Evolutionary conservation across 192 early-diverging fungal genomes (phyloP).

Genomic region (Phlyctochytrium arcticum): DNA sequence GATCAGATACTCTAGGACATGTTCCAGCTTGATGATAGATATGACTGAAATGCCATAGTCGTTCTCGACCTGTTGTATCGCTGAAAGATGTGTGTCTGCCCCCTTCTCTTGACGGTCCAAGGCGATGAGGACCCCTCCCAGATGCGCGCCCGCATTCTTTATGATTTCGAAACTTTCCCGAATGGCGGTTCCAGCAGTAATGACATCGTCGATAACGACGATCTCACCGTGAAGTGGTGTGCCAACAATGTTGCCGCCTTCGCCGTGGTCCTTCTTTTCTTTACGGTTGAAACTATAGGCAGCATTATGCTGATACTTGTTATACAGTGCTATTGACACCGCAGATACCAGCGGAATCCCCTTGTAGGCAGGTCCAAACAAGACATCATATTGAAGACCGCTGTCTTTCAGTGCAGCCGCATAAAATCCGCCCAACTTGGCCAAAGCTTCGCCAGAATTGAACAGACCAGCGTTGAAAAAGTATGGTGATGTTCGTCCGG

Average conservation of each 20-base stretch:
- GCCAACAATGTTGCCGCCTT: constrained; percentile 95
- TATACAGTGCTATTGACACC: constrained; percentile 72
- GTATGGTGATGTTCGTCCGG: constrained; percentile 93
- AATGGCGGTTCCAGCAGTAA: constrained; percentile 99
- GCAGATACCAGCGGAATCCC: constrained; percentile 90
- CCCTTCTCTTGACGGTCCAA: constrained; percentile 88
- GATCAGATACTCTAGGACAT: constrained; percentile 85
- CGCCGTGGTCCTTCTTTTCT: constrained; percentile 98
- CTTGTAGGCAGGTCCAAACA: constrained; percentile 99
- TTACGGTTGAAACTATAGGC: constrained; percentile 97
- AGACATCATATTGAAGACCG: constrained; percentile 70
- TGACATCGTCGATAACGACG: constrained; percentile 95
- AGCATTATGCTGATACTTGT: constrained; percentile 54
- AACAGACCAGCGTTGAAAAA: constrained; percentile 98
- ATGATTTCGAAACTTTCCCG: constrained; percentile 85
- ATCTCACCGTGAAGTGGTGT: constrained; percentile 65
- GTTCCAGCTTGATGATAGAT: constrained; percentile 79
- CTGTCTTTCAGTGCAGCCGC: constrained; percentile 77
- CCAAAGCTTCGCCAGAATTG: constrained; percentile 80
- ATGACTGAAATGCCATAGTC: constrained; percentile 77
- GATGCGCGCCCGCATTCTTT: constrained; percentile 58
- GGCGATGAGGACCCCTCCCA: constrained; percentile 85
- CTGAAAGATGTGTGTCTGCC: constrained; percentile 63
- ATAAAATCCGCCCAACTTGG: constrained; percentile 83
- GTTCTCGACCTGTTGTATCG: constrained; percentile 89